phyloP scores from a whole-genome alignment of 805 yeast species.

The Yarrowia sp. region DNA sequence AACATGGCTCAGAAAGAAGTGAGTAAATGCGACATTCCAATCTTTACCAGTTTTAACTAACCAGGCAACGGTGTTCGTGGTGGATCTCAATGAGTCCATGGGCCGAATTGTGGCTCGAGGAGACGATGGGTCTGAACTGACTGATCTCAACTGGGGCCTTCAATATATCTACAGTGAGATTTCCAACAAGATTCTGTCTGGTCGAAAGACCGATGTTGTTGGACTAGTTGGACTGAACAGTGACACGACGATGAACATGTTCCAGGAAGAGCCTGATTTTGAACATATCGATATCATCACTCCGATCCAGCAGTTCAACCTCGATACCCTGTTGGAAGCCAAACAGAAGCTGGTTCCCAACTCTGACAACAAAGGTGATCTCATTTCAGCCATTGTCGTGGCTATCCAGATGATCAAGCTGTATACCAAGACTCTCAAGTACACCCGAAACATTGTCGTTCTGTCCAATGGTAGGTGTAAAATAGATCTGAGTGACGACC shows the following conservation, averaged over 20 bases:
- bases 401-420: conserved; percentile 51
- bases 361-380: conserved; percentile 31
- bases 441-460: conserved; percentile 52
- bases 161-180: conserved; percentile 55
- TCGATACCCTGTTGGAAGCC: conserved; percentile 35
- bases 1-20: conserved; percentile 32
- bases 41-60: conserved; percentile 25
- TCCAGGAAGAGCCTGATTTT: conserved; percentile 13
- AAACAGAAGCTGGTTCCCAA: conserved; percentile 37
- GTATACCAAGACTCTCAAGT: conserved; percentile 48
- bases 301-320: conserved; percentile 37
- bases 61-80: conserved; percentile 55
- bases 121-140: neutral
- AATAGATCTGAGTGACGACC: conserved; percentile 28
- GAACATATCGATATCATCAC: conserved; percentile 14
- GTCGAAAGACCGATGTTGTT: conserved; percentile 46
- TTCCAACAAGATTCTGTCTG: conserved; percentile 45
- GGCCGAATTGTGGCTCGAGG: conserved; percentile 41
- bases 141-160: conserved; percentile 46
- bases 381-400: conserved; percentile 47
- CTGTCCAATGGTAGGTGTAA: conserved; percentile 47
- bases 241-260: conserved; percentile 39
- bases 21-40: conserved; percentile 3
- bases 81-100: conserved; percentile 57
- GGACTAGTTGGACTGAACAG: conserved; percentile 46